Conservation (phyloP, 169 alveolate genomes). For the Pseudocohnilembus persalinus region DNA sequence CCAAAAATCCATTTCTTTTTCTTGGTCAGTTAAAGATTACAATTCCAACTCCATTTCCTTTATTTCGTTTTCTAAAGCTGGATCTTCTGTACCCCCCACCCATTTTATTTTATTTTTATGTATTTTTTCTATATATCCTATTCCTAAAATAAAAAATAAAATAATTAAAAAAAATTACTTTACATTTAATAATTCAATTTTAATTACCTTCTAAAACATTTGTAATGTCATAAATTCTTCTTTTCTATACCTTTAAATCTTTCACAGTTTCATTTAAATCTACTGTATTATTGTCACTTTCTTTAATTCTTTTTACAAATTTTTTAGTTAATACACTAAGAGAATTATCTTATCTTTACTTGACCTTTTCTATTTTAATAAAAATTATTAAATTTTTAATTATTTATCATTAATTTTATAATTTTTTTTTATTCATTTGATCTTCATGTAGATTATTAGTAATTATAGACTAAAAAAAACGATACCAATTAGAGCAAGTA, state of each 20-base stretch:
- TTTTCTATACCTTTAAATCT: conserved; percentile 70
- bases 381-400: no score
- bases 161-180: neutral
- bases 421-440: no score
- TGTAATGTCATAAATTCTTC: conserved; percentile 87
- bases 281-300: conserved; percentile 56
- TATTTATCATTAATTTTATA: no score
- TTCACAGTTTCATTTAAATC: conserved; percentile 74
- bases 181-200: neutral
- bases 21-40: neutral
- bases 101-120: conserved; percentile 42
- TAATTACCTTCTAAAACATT: conserved; percentile 85
- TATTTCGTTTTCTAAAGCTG: conserved; percentile 30
- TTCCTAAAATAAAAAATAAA: conserved; percentile 3
- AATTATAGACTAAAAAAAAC: no score
- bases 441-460: no score
- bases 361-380: neutral
- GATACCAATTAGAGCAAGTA: no score
- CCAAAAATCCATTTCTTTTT: conserved; percentile 25
- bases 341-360: conserved; percentile 65
- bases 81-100: conserved; percentile 53
- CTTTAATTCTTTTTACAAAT: conserved; percentile 65
- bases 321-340: conserved; percentile 76
- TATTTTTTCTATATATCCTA: conserved; percentile 48
- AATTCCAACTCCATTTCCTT: conserved; percentile 10